Percentiles rank a stretch among this genome's conserved stretches.
Conservation (phyloP, 495 filamentous ascomycete species). For the Podospora pseudoanserina region DNA sequence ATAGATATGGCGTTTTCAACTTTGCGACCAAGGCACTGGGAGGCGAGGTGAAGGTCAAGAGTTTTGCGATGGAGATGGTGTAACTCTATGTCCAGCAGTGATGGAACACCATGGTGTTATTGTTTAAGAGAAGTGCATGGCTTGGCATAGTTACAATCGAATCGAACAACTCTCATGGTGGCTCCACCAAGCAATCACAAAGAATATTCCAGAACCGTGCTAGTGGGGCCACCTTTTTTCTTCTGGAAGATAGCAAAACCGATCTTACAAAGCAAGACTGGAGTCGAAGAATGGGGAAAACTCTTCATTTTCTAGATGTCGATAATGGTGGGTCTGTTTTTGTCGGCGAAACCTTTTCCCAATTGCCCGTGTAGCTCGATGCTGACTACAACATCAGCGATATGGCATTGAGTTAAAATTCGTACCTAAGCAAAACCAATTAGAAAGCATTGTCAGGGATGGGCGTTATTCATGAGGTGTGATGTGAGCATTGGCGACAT, state of each 20-base stretch:
- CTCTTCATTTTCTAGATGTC: background rate
- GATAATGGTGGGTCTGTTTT: background rate
- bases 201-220: background rate
- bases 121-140: background rate
- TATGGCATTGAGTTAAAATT: no score
- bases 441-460: no score
- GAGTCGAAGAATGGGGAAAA: background rate
- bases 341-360: background rate
- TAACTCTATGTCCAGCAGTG: background rate
- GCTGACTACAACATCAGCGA: background rate
- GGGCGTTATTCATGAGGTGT: background rate
- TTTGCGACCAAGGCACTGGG: conserved; percentile 52
- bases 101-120: background rate
- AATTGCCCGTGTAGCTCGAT: background rate
- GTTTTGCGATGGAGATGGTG: conserved; percentile 24
- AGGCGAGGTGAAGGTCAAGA: conserved; percentile 44
- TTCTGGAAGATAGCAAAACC: background rate
- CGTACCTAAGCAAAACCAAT: no score
- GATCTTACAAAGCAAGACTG: background rate
- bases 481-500: background rate
- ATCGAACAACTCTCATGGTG: background rate
- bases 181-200: background rate
- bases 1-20: conserved; percentile 57
- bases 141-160: background rate
- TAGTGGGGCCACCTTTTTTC: background rate